phyloP scores from a whole-genome alignment of 345 rosid species.

The Aquilaria sinensis region DNA sequence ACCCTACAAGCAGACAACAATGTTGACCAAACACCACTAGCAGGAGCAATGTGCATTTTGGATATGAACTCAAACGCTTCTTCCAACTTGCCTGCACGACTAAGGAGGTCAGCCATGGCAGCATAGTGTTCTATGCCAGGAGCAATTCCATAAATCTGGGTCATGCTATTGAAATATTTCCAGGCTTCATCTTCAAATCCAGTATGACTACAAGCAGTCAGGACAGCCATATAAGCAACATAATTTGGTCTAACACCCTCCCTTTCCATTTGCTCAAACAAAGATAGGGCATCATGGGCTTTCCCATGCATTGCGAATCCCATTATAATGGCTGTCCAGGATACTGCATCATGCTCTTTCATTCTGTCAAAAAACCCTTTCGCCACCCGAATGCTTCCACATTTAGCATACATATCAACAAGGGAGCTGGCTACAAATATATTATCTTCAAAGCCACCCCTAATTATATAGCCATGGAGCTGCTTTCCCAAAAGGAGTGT shows the following conservation, averaged over 20 bases:
- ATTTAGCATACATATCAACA: conserved; percentile 88
- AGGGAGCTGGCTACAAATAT: conserved; percentile 69
- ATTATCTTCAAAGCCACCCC: conserved; percentile 47
- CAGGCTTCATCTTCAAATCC: conserved; percentile 65
- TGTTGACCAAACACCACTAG: conserved; percentile 64
- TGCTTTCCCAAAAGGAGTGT: conserved; percentile 72
- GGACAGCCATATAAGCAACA: conserved; percentile 64
- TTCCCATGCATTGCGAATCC: conserved; percentile 77
- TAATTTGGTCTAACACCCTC: conserved; percentile 60
- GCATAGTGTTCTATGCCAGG: conserved; percentile 83
- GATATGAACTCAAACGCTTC: conserved; percentile 69
- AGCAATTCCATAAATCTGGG: conserved; percentile 38
- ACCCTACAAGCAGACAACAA: conserved; percentile 73
- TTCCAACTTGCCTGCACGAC: conserved; percentile 81
- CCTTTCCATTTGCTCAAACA: conserved; percentile 64
- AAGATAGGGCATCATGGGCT: conserved; percentile 58
- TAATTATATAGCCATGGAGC: conserved; percentile 63
- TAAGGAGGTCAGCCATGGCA: conserved; percentile 76
- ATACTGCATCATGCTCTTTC: conserved; percentile 61
- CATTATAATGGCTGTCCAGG: conserved; percentile 91
- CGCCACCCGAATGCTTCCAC: conserved; percentile 65
- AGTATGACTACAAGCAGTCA: conserved; percentile 88
- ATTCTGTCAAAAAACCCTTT: conserved; percentile 55
- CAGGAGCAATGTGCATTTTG: conserved; percentile 36
- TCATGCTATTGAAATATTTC: conserved; percentile 57